These are phyloP conservation scores for Claviceps cyperi DNA, from an alignment of 2,329 filamentous ascomycete genomes.

Conservation along the genomic window DNA sequence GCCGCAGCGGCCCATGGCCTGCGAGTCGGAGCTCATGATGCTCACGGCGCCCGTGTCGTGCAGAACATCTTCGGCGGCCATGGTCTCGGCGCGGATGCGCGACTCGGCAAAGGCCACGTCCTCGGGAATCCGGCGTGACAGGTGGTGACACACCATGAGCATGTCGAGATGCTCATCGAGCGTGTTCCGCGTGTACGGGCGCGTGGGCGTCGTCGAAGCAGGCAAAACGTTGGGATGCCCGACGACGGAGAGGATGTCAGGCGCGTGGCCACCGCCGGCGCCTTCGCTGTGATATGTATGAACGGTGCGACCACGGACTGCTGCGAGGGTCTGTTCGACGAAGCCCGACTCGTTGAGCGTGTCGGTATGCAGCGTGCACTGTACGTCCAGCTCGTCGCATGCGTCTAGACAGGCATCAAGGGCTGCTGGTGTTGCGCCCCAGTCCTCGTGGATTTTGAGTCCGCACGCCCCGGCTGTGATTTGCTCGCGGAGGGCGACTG, in stretches of 20 bases:
- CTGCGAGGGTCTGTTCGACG: constrained; percentile 77
- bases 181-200: constrained; percentile 82
- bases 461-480: constrained; percentile 73
- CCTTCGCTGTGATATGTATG: constrained; percentile 97
- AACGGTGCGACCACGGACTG: constrained; percentile 76
- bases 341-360: constrained; percentile 97
- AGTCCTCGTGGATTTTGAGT: constrained; percentile 91
- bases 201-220: constrained; percentile 80
- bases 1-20: constrained; percentile 92
- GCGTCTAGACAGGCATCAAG: constrained; percentile 78
- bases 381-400: constrained; percentile 83
- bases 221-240: constrained; percentile 81
- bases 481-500: constrained; percentile 61
- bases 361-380: constrained; percentile 90
- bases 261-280: constrained; percentile 85
- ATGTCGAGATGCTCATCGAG: constrained; percentile 95
- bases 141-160: constrained; percentile 95
- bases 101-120: constrained; percentile 92
- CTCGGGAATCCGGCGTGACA: constrained; percentile 84
- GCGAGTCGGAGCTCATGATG: constrained; percentile 94
- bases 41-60: constrained; percentile 90
- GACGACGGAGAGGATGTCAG: constrained; percentile 89
- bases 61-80: constrained; percentile 89
- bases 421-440: constrained; percentile 80
- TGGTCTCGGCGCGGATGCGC: constrained; percentile 88